Evolutionary conservation across 441 rosid species (phyloP).

Genomic region (Arabidopsis hybrid): DNA sequence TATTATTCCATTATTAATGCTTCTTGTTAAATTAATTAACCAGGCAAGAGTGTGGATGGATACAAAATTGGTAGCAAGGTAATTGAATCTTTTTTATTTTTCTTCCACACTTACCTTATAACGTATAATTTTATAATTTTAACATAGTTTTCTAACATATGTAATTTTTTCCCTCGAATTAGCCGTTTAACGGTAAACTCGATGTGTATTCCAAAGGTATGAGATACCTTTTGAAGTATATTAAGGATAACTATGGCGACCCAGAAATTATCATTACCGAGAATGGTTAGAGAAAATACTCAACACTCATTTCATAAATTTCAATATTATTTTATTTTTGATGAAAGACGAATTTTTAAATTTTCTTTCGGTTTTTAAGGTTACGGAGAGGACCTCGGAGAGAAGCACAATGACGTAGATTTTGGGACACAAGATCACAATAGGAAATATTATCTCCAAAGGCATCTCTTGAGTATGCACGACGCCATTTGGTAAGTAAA

Average conservation of each 20-base stretch:
- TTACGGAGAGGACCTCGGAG: constrained; percentile 42
- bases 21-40: background rate
- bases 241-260: constrained; percentile 39
- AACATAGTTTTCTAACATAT: background rate
- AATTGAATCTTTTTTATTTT: background rate
- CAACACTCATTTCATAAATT: background rate
- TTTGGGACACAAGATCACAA: constrained; percentile 38
- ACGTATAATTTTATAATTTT: background rate
- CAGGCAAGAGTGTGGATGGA: constrained; percentile 31
- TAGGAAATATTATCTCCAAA: constrained; percentile 45
- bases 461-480: constrained; percentile 43
- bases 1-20: background rate
- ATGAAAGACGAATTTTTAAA: background rate
- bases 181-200: constrained; percentile 41
- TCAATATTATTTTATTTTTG: background rate
- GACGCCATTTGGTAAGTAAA: constrained; percentile 41
- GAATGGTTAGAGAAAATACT: constrained; percentile 36
- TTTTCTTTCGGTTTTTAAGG: constrained; percentile 11
- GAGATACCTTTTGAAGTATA: constrained; percentile 40
- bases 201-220: constrained; percentile 43
- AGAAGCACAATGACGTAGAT: constrained; percentile 1
- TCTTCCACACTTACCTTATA: background rate
- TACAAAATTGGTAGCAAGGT: constrained; percentile 45
- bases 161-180: background rate
- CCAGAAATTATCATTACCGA: constrained; percentile 40